phyloP scores from a whole-genome alignment of 345 rosid genomes.

The Odontarrhena argentea region DNA sequence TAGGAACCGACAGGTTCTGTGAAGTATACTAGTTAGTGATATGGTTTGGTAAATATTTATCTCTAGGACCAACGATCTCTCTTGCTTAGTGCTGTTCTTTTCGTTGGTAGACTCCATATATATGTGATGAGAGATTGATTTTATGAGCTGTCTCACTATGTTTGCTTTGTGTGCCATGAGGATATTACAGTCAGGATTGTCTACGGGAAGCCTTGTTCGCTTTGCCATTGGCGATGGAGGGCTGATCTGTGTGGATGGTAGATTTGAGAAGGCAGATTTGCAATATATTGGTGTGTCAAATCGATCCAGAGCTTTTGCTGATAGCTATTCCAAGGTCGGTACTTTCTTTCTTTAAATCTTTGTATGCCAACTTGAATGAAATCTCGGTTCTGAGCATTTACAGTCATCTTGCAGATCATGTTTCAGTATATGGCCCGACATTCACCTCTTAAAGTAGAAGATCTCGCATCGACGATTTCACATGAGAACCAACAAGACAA shows the following conservation, averaged over 20 bases:
- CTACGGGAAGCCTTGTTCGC: conserved; percentile 66
- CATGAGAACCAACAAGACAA: conserved; percentile 52
- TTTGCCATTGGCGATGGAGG: conserved; percentile 77
- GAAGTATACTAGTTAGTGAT: conserved; percentile 3
- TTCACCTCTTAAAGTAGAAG: conserved; percentile 77
- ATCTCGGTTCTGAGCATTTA: conserved; percentile 8
- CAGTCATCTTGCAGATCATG: conserved; percentile 60
- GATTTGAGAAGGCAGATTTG: conserved; percentile 77
- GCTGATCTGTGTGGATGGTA: conserved; percentile 75
- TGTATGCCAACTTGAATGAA: neutral
- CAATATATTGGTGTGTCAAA: conserved; percentile 67
- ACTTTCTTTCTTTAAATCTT: neutral
- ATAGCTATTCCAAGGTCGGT: conserved; percentile 93
- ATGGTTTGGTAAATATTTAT: neutral
- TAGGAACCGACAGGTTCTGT: neutral
- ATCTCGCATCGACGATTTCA: conserved; percentile 58
- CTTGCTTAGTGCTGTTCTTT: conserved; percentile 9
- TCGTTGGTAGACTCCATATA: neutral
- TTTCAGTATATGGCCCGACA: conserved; percentile 79
- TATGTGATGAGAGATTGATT: neutral
- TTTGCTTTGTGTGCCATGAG: conserved; percentile 6
- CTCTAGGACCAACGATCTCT: conserved; percentile 11
- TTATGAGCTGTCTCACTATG: conserved; percentile 20
- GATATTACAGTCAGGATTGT: conserved; percentile 59
- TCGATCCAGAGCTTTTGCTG: conserved; percentile 84